Conservation (phyloP, 768 basidiomycete genomes). For the Suillus alpinus region DNA sequence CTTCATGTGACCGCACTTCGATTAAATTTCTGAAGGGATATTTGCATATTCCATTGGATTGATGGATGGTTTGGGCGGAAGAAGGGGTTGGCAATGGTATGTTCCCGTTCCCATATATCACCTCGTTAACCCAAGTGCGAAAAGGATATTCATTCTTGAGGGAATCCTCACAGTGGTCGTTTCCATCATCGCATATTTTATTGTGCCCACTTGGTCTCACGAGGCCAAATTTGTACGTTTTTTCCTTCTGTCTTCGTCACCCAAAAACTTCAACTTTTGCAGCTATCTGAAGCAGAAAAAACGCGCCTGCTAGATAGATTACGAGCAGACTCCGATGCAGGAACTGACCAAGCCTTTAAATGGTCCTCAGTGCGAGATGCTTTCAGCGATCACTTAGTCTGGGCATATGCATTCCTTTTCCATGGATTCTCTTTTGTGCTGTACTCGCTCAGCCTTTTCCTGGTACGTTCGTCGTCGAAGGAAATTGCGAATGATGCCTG, state of each 20-base stretch:
- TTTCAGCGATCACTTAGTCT: conserved; percentile 55
- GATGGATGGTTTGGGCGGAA: conserved; percentile 61
- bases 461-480: conserved; percentile 34
- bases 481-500: background rate
- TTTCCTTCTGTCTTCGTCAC: background rate
- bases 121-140: background rate
- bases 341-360: conserved; percentile 49
- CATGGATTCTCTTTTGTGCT: conserved; percentile 60
- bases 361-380: conserved; percentile 59
- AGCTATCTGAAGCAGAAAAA: conserved; percentile 55
- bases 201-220: conserved; percentile 60
- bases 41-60: conserved; percentile 57
- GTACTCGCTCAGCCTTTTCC: conserved; percentile 57
- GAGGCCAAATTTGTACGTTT: conserved; percentile 52
- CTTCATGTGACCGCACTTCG: background rate
- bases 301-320: conserved; percentile 47
- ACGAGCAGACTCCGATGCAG: conserved; percentile 52
- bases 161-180: conserved; percentile 49
- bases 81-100: conserved; percentile 59
- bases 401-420: conserved; percentile 59
- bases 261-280: conserved; percentile 1
- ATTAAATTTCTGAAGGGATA: conserved; percentile 37
- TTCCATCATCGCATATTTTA: conserved; percentile 47
- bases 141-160: conserved; percentile 59
- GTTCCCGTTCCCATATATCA: background rate